A percentile compares a stretch with the other conserved stretches of the same genome.
Conservation (phyloP, 2,329 filamentous ascomycete genomes). For the Colletotrichum cordylinicola region DNA sequence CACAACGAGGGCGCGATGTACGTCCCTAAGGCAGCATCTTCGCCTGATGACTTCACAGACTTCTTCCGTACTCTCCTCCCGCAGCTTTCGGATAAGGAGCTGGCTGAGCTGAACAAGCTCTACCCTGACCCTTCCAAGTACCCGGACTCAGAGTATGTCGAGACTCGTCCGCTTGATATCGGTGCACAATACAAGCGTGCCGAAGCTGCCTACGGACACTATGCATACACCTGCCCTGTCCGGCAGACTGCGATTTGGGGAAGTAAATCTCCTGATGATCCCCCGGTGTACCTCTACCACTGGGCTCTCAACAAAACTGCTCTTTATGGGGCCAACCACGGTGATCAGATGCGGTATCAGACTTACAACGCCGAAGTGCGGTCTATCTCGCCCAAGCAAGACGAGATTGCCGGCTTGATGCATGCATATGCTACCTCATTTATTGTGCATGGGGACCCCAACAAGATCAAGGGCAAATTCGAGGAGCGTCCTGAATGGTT, state of each 20-base stretch:
- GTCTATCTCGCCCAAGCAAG: constrained; percentile 35
- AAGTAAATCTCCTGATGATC: constrained; percentile 7
- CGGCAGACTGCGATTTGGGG: constrained; percentile 49
- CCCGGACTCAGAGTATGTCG: constrained; percentile 38
- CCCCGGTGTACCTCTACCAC: constrained; percentile 33
- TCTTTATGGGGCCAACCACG: constrained; percentile 44
- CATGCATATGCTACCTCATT: constrained; percentile 8
- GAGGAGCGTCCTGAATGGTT: constrained; percentile 27
- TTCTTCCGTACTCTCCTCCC: constrained; percentile 34
- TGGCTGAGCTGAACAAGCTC: constrained; percentile 30
- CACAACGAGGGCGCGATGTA: constrained; percentile 36
- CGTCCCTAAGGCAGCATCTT: constrained; percentile 21
- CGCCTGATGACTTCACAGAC: constrained; percentile 25
- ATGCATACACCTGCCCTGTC: constrained; percentile 58
- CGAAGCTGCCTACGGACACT: constrained; percentile 60
- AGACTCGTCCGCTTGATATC: constrained; percentile 40
- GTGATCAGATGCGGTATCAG: constrained; percentile 48
- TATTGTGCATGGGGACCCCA: constrained; percentile 15
- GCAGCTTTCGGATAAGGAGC: constrained; percentile 30
- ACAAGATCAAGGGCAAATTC: constrained; percentile 26
- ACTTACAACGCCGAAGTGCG: constrained; percentile 44
- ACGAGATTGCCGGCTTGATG: constrained; percentile 20
- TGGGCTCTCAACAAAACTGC: constrained; percentile 33
- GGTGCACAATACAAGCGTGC: constrained; percentile 59
- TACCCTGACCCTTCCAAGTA: constrained; percentile 39